Base-by-base conservation (phyloP, 345 rosid genomes). In the Gossypium herbaceum region DNA sequence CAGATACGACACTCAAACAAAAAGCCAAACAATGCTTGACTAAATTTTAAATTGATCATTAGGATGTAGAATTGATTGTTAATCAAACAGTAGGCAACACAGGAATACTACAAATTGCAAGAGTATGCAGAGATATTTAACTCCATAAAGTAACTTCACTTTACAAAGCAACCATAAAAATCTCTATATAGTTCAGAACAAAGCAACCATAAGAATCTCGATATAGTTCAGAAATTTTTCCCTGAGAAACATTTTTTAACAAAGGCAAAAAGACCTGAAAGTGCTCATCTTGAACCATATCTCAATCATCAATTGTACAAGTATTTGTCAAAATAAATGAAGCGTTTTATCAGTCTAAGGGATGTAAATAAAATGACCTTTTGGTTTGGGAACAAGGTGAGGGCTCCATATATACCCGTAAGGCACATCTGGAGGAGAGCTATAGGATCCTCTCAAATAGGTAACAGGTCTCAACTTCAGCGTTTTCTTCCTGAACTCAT, bases 341-440 rank as follows among this genome's bases (percentile, higher is more conserved):
- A 52, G 12, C 2, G 2, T 70, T 50, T 52, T 51, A 69, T 52
- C 25, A 51, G 29, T 24, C 45, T 17, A 52, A 29, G 27, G 60
- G 15, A 25, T 25, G 2, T 29, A 34, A 19, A 51, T 12, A 43
- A 75, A 55, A 75, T 60, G 74, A 96, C 99, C 99, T 96, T 96
- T 93, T 72, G 98, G 99, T 87, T 96, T 96, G 57, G 99, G 99
- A 75, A 92, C 98, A 73, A 92, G 97, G 68, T 92, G 94, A 72
- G 98, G 98, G 76, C 99, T 96, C 99, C 99, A 96, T 82, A 96
- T 90, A 77, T 96, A 96, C 75, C 98, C 99, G 86, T 93, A 71
- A 19, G 99, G 98, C 29, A 91, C 86, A 62, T 93, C 87, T 71
- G 92, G 86, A 52, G 91, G 95, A 78, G 87, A 87, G 70, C 93